These are phyloP conservation scores for Mucor velutinosus DNA, from an alignment of 371 early-diverging fungal species.

Conservation along the genomic window DNA sequence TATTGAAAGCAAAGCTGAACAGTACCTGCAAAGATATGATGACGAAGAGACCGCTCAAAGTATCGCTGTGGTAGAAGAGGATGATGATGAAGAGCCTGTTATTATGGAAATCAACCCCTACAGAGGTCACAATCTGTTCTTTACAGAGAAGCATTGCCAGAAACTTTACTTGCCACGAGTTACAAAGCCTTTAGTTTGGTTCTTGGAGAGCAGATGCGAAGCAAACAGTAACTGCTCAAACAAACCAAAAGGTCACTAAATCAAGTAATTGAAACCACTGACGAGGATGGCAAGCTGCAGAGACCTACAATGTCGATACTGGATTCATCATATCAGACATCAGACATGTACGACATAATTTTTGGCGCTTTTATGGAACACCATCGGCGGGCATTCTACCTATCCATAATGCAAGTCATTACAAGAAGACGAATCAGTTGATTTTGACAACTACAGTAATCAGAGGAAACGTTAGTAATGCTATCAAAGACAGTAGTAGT, in stretches of 20 bases:
- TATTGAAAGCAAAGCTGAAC: neutral
- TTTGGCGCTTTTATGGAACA: neutral
- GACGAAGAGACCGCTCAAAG: neutral
- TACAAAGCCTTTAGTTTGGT: neutral
- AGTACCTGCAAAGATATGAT: neutral
- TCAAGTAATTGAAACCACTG: neutral
- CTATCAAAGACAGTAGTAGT: neutral
- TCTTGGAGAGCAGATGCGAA: neutral
- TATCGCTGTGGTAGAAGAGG: neutral
- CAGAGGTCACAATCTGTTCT: no score
- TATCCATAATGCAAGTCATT: neutral
- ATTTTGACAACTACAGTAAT: neutral
- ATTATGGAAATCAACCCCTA: no score
- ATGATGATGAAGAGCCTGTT: no score
- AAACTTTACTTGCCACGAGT: neutral
- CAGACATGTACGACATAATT: neutral
- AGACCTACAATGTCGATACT: neutral
- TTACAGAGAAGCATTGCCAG: no score
- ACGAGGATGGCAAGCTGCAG: neutral
- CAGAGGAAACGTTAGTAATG: neutral
- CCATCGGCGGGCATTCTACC: neutral
- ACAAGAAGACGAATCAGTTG: neutral
- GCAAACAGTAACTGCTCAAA: neutral
- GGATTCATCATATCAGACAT: neutral
- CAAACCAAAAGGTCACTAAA: neutral